A percentile compares a stretch with the other conserved stretches of the same genome.
phyloP scores from a whole-genome alignment of 2,329 filamentous ascomycete genomes.

The Ustulina deusta region DNA sequence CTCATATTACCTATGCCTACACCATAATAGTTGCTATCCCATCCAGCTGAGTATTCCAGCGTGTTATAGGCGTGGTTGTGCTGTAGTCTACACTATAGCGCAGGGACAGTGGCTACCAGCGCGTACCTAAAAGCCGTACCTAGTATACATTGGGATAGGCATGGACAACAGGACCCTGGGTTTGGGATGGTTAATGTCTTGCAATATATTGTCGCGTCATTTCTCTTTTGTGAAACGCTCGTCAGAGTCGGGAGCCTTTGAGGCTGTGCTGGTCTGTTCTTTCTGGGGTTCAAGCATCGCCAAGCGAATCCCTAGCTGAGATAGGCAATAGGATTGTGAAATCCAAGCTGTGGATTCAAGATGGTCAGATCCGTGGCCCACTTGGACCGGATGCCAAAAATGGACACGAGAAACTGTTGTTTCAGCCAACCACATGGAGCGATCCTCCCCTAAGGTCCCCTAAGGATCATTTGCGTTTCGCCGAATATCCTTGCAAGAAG shows the following conservation, averaged over 20 bases:
- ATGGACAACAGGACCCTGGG: slow-evolving; percentile 10
- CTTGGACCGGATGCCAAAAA: slow-evolving; percentile 52
- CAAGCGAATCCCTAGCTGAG: slow-evolving; percentile 28
- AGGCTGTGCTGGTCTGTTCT: slow-evolving; percentile 29
- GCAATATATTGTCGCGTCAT: slow-evolving; percentile 3
- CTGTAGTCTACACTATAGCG: not conserved
- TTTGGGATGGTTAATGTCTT: slow-evolving; percentile 10
- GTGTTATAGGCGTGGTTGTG: not conserved
- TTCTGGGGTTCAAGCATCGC: slow-evolving; percentile 15
- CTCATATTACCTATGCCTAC: not conserved
- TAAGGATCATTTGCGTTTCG: slow-evolving; percentile 44
- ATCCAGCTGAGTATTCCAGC: not conserved
- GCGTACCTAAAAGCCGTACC: not conserved
- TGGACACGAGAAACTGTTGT: slow-evolving; percentile 60
- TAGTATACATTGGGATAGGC: not conserved
- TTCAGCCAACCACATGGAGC: slow-evolving; percentile 54
- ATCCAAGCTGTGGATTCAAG: slow-evolving; percentile 19
- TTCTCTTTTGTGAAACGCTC: slow-evolving; percentile 20
- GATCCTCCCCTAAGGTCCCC: slow-evolving; percentile 31
- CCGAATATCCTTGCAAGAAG: slow-evolving; percentile 39
- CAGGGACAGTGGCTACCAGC: slow-evolving; percentile 3
- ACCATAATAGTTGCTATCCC: not conserved
- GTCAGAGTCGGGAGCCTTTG: slow-evolving; percentile 8
- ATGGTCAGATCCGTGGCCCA: slow-evolving; percentile 43
- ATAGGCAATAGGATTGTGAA: slow-evolving; percentile 37